phyloP scores from a whole-genome alignment of 148 eudicot genomes.

The Silene uniflora region DNA sequence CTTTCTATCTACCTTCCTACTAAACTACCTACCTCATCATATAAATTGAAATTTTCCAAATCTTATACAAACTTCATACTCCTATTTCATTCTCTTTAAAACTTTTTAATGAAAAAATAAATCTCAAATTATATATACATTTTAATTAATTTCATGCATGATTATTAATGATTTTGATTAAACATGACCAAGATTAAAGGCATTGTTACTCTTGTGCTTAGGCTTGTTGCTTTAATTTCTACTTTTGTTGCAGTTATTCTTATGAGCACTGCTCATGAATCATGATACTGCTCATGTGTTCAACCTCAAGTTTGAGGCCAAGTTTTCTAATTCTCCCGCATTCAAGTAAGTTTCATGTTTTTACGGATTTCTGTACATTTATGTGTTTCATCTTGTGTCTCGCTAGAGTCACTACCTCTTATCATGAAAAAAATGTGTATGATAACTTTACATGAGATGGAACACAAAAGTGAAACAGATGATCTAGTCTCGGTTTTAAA shows the following conservation, averaged over 20 bases:
- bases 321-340: constrained; percentile 61
- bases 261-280: constrained; percentile 67
- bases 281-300: constrained; percentile 61
- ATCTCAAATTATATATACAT: not conserved
- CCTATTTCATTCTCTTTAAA: not conserved
- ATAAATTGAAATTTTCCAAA: not conserved
- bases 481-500: too few relatives aligned
- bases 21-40: constrained; percentile 8
- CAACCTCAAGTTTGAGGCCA: constrained; percentile 62
- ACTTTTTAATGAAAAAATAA: too few relatives aligned
- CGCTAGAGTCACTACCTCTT: too few relatives aligned
- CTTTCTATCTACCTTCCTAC: constrained; percentile 31
- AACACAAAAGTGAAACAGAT: too few relatives aligned
- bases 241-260: constrained; percentile 49
- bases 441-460: too few relatives aligned
- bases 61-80: not conserved
- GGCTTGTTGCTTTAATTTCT: constrained; percentile 60
- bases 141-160: not conserved
- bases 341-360: constrained; percentile 47
- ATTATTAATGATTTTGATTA: constrained; percentile 5
- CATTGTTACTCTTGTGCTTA: constrained; percentile 45
- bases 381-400: not conserved
- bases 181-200: constrained; percentile 41
- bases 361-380: too few relatives aligned
- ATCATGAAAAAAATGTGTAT: too few relatives aligned